Evolutionary conservation across 192 early-diverging fungal species (phyloP), one percentile per base, ranked within the genome.

Genomic region (Jimgerdemannia lactiflua): DNA sequence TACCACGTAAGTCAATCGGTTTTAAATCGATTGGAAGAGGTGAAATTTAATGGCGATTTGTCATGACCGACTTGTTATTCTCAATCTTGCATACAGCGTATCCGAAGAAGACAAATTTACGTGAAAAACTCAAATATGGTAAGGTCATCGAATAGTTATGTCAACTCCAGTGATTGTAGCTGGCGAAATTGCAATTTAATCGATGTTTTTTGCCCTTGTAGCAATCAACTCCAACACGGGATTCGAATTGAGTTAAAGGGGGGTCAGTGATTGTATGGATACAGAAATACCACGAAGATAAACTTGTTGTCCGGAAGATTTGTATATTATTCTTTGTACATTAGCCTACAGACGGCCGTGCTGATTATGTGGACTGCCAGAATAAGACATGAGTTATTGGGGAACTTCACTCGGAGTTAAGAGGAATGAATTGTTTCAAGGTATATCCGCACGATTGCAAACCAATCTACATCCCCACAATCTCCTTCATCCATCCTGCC

Each of bases 181-280:
- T 39, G 17, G 39, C 49, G 65, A 65, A 18, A 42, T 39, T 39
- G 67, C 42, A 42, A 70, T 20, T 43, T 14, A 68, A 20, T 70
- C 20, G 69, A 29, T 3, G 43, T 70, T 71, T 54, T 64, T 70
- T 59, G 17, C 70, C 41, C 44, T 63, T 54, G 71, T 74, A 81
- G 80, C 92, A 0, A 92, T 94, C 69, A 82, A 85, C 65, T 83
- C 89, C 8, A 90, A 89, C 43, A 89, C 91, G 4, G 93, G 93
- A 4, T 94, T 94, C 82, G 93, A 94, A 67, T 75, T 94, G n/a
- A 87, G 86, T 18, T 91, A 76, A 78, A 70, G 9, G 9, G 19
- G n/a, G 17, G 42, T 74, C 17, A 29, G 29, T 0, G 29, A 29
- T 29, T 29, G 29, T 29, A 29, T 29, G 29, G 29, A 29, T 29